Base-by-base conservation (phyloP, 495 filamentous ascomycete species). In the Usnea hakonensis region DNA sequence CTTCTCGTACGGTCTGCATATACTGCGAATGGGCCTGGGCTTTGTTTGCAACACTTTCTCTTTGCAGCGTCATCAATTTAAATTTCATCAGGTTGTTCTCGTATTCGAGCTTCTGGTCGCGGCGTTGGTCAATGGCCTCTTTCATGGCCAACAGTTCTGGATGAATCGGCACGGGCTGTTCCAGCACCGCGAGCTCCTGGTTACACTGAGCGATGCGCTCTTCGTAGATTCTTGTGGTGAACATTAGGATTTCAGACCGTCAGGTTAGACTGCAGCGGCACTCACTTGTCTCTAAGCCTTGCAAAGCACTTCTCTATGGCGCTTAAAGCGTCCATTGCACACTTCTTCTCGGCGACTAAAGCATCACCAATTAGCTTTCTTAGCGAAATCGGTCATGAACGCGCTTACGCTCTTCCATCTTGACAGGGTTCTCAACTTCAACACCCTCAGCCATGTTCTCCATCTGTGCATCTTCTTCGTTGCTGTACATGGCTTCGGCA, bases 141-240 rank as follows among this genome's bases (percentile, higher is more conserved):
- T 95, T 82, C 84, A 93, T 90, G 1, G 87, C 87, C 53, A 95
- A 77, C 62, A 90, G 89, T 71, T 95, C 93, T 36, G 90, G 89
- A 73, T 98, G 94, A n/a, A 83, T 88, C 32, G 86, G 87, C 57
- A 85, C 85, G 1, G 89, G 84, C 57, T 85, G 80, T 60, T 79
- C 81, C 36, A 97, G 81, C 81, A 94, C 85, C 33, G 87, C 85
- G 62, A 96, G 83, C 81, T 98, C 92, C 63, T 83, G 80, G 65
- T 93, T 87, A 50, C 93, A 76, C 67, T 88, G 83, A 14, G 87
- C 86, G 43, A 98, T 79, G 64, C 88, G 84, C 70, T 97, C 92
- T 65, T 95, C 88, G 71, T 89, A 93, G 33, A 96, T 83, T 63
- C 90, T 97, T 66, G 46, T 14, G 26, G 41, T 16, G 3, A 50